Conservation (phyloP, 2,329 filamentous ascomycete species). For the Penicillium polonicum region DNA sequence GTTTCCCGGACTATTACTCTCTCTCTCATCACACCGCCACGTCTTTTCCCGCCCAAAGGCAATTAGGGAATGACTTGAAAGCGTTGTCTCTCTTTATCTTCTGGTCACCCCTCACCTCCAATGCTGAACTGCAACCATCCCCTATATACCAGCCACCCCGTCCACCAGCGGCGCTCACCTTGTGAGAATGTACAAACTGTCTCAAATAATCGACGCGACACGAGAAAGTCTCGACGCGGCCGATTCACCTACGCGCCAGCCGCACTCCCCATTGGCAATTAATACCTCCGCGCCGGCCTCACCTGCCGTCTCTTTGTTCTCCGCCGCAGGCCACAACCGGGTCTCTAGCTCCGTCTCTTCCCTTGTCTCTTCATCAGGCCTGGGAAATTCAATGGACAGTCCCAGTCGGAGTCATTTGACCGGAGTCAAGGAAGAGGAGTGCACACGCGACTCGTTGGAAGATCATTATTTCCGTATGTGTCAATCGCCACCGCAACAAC, state of each 20-base stretch:
- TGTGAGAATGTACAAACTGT: constrained; percentile 36
- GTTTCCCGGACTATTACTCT: constrained; percentile 5
- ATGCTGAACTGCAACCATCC: constrained; percentile 19
- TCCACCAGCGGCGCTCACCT: constrained; percentile 7
- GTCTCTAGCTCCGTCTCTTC: constrained; percentile 73
- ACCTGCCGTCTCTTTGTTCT: constrained; percentile 43
- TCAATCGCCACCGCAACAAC: background rate
- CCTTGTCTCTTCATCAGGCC: constrained; percentile 60
- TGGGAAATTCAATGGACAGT: constrained; percentile 50
- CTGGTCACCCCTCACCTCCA: constrained; percentile 8
- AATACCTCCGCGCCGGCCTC: constrained; percentile 41
- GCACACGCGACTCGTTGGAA: constrained; percentile 62
- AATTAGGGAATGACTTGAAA: constrained; percentile 10
- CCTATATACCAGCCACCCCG: constrained; percentile 12
- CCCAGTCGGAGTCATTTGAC: constrained; percentile 66
- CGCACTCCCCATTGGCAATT: constrained; percentile 34
- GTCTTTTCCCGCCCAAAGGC: constrained; percentile 17
- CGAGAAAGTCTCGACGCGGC: constrained; percentile 30
- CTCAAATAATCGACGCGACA: constrained; percentile 36
- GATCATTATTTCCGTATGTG: constrained; percentile 72
- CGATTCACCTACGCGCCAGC: constrained; percentile 21
- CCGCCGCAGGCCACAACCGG: constrained; percentile 38
- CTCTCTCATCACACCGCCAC: constrained; percentile 20
- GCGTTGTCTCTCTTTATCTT: constrained; percentile 6
- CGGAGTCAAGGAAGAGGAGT: constrained; percentile 80